phyloP scores from a whole-genome alignment of 192 early-diverging fungal species.

The Entophlyctis luteolus region DNA sequence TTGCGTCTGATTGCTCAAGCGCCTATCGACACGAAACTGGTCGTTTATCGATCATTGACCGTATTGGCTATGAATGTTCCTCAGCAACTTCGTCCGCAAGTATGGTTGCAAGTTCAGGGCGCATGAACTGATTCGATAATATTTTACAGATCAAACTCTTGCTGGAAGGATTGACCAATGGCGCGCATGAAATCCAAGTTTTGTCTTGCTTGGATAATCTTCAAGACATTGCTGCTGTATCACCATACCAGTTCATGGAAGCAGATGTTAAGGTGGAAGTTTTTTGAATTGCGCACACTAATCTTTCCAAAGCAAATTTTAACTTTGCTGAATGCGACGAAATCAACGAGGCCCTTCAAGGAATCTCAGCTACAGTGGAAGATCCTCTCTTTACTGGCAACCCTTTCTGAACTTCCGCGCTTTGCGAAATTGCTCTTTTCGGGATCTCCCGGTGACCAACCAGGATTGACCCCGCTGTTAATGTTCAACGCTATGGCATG shows the following conservation, averaged over 20 bases:
- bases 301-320: background rate
- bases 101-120: background rate
- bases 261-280: background rate
- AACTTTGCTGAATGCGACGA: background rate
- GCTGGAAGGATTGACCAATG: background rate
- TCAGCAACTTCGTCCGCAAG: conserved; percentile 9
- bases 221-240: background rate
- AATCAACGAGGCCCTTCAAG: background rate
- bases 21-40: conserved; percentile 1
- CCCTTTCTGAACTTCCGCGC: background rate
- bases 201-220: background rate
- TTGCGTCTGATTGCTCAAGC: background rate
- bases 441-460: background rate
- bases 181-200: background rate
- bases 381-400: background rate
- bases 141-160: background rate
- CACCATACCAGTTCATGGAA: background rate
- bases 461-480: background rate
- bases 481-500: background rate
- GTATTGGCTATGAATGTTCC: background rate
- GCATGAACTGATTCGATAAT: background rate
- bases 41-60: conserved; percentile 5
- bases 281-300: background rate
- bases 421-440: conserved; percentile 1
- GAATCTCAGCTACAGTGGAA: background rate